Percentiles rank a stretch among this genome's conserved stretches.
Conservation (phyloP, 164 flowering plant genomes). For the Macadamia tetraphylla region DNA sequence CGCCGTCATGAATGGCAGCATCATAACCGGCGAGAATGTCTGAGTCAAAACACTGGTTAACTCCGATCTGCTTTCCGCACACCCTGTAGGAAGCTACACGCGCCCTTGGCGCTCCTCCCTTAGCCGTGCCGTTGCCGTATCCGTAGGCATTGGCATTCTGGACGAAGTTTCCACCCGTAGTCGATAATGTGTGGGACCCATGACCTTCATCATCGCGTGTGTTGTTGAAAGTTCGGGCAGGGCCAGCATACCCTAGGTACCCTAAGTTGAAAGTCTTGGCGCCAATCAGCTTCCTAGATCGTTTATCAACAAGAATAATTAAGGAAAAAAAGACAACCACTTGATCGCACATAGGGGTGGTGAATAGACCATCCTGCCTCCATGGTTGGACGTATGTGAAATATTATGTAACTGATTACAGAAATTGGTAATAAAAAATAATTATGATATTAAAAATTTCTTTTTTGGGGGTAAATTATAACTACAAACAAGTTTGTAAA, state of each 20-base stretch:
- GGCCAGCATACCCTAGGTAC: neutral
- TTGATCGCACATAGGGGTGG: no score
- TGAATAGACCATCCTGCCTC: no score
- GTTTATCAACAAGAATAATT: no score
- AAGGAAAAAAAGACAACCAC: no score
- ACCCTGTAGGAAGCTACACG: slow-evolving; percentile 26
- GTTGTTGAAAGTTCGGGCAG: neutral
- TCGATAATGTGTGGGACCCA: slow-evolving; percentile 28
- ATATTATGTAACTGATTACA: no score
- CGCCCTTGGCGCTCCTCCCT: slow-evolving; percentile 23
- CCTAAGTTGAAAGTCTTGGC: slow-evolving; percentile 20
- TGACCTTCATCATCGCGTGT: slow-evolving; percentile 29
- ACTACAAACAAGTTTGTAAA: no score
- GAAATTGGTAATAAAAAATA: no score
- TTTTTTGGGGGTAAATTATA: no score
- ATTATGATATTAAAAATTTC: no score
- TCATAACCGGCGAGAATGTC: slow-evolving; percentile 55
- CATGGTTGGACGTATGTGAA: no score
- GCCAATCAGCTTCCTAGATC: slow-evolving; percentile 16
- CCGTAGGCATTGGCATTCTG: slow-evolving; percentile 15
- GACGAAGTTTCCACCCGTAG: slow-evolving; percentile 25
- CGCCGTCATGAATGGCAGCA: slow-evolving; percentile 52
- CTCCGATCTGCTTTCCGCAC: slow-evolving; percentile 2
- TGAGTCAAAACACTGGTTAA: slow-evolving; percentile 26
- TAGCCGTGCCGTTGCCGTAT: slow-evolving; percentile 16